These are phyloP conservation scores for Paramecium pentaurelia DNA, from an alignment of 73 alveolate species.

Conservation along the genomic window DNA sequence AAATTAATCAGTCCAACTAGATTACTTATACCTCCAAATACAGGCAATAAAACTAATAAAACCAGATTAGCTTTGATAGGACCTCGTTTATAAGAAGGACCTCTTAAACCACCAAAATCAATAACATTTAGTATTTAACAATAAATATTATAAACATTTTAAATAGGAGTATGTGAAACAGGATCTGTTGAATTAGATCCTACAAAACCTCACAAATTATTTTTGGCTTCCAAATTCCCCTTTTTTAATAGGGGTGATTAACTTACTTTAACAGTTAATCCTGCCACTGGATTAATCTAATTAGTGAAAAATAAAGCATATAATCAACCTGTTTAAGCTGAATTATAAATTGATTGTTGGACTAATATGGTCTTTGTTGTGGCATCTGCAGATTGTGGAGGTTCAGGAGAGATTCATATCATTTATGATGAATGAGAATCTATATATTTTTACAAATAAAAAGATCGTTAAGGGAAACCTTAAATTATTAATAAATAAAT, in stretches of 20 bases:
- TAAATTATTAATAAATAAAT: not conserved
- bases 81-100: not conserved
- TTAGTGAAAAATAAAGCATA: not conserved
- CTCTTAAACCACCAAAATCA: conserved; percentile 19
- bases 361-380: conserved; percentile 25
- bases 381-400: not conserved
- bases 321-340: not conserved
- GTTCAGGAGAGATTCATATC: not conserved
- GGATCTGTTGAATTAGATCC: conserved; percentile 15
- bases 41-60: not conserved
- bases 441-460: not conserved
- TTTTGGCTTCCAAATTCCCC: not conserved
- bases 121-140: not conserved
- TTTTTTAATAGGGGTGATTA: not conserved
- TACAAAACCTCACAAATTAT: not conserved
- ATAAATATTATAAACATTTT: not conserved
- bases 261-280: not conserved
- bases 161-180: not conserved
- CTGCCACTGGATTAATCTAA: not conserved
- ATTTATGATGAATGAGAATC: not conserved
- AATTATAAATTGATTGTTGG: not conserved
- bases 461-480: not conserved
- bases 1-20: conserved; percentile 24
- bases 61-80: not conserved
- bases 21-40: not conserved